Evolutionary conservation across 305 asterid genomes (phyloP).

Genomic region (Solanum hybrid): DNA sequence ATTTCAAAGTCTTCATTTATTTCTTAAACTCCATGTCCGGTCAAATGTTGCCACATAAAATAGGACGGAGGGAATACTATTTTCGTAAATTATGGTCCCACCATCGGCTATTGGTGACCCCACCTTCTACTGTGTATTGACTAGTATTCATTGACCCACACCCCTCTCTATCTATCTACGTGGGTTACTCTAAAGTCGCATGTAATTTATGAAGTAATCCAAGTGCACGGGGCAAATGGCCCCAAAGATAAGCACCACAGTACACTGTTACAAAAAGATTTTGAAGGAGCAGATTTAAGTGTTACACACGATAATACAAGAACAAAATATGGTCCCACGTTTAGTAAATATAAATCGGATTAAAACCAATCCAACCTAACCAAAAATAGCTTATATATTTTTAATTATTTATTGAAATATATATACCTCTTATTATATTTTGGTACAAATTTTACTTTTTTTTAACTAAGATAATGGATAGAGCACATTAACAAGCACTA

Average conservation of each 20-base stretch:
- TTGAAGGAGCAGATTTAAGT: background rate
- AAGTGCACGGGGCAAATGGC: constrained; percentile 14
- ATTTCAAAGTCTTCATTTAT: too few relatives aligned
- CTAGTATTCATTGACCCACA: background rate
- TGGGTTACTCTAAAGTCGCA: constrained; percentile 8
- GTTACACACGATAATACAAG: background rate
- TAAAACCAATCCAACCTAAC: background rate
- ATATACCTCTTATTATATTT: too few relatives aligned
- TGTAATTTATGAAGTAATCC: background rate
- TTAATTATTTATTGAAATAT: too few relatives aligned
- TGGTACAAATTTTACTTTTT: too few relatives aligned
- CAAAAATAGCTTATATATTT: background rate
- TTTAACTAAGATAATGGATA: background rate
- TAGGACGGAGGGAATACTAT: too few relatives aligned
- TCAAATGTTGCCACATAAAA: too few relatives aligned
- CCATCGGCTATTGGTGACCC: background rate
- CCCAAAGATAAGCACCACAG: background rate
- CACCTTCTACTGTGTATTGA: background rate
- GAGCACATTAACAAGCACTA: background rate
- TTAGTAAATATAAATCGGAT: too few relatives aligned
- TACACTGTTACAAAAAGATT: background rate
- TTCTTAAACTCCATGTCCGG: too few relatives aligned
- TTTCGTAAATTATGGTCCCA: background rate
- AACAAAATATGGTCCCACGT: background rate
- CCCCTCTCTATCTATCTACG: constrained; percentile 4